Base-by-base conservation (phyloP, 768 basidiomycete species). In the Xerocomus brunneocitrinus region DNA sequence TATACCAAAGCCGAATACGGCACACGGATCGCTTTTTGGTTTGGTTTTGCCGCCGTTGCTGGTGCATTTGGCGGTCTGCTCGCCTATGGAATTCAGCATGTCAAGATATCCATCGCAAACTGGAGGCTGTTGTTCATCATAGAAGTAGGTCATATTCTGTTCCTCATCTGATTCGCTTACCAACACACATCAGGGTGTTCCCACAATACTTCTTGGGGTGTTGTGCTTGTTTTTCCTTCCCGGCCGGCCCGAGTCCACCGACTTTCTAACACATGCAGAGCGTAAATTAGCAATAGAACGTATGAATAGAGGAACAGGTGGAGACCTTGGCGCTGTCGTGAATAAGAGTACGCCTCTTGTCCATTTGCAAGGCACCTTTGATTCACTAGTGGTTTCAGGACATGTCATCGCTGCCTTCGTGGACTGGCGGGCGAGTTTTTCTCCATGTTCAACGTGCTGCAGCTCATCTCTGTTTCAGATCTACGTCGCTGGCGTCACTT, bases 61-160 rank as follows among this genome's bases (percentile, higher is more conserved):
- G 78, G 80, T 38, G 80, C 81, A 47, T 81, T 82, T 44, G 77
- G 80, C 16, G 80, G 80, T n/a, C 63, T 81, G 28, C 72, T 82
- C 27, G 80, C 80, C 8, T 79, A 76, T 57, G 80, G 76, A 0
- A 69, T 81, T 16, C 75, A 79, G 48, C 67, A 78, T 57, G 68
- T 65, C 14, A 66, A 72, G 55, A 59, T 57, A 30, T 53, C 68
- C 9, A 64, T 79, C 36, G 64, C 72, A 8, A 65, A 74, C 30
- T 80, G 79, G 79, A 71, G 76, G 43, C 39, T 69, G 3, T 38
- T 69, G 43, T 69, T 69, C 51, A 40, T 69, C 9, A 55, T 69
- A 27, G 68, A 69, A 44, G 68, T 66, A 32, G 1, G 49, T 14
- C 16, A 0, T 39, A 9, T 39, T 13, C 8, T 4, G n/a, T 34